These are phyloP conservation scores for Angomonas ambiguus DNA, from an alignment of 208 protist species.

Conservation along the genomic window DNA sequence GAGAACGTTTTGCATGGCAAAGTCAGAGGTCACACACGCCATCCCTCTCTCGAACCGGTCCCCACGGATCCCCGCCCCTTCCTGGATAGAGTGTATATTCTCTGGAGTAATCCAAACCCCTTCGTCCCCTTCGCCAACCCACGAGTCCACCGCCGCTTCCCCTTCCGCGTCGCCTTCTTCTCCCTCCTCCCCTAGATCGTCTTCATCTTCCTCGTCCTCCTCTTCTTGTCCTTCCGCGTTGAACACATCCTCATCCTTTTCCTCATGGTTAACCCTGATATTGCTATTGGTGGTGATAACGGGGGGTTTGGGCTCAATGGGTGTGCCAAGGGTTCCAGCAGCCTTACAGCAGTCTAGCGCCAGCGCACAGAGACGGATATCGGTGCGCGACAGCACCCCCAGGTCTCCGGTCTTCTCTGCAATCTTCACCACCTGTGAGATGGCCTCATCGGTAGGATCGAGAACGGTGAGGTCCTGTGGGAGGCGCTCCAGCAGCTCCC, in stretches of 20 bases:
- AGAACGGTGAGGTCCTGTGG: slow-evolving; percentile 58
- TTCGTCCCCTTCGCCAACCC: slow-evolving; percentile 64
- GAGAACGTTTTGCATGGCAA: slow-evolving; percentile 94
- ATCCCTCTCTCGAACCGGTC: slow-evolving; percentile 69
- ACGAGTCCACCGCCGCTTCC: slow-evolving; percentile 11
- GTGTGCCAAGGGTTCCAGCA: slow-evolving; percentile 25
- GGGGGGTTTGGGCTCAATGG: slow-evolving; percentile 55
- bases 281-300: slow-evolving; percentile 40
- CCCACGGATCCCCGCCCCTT: background rate
- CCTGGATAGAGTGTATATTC: slow-evolving; percentile 62
- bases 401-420: slow-evolving; percentile 89
- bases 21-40: slow-evolving; percentile 93
- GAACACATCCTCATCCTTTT: slow-evolving; percentile 25
- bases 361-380: slow-evolving; percentile 85
- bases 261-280: slow-evolving; percentile 13
- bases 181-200: slow-evolving; percentile 16
- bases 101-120: slow-evolving; percentile 91
- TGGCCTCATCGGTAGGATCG: slow-evolving; percentile 58
- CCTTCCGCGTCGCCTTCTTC: background rate
- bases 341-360: slow-evolving; percentile 75
- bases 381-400: slow-evolving; percentile 82
- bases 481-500: slow-evolving; percentile 63
- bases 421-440: slow-evolving; percentile 56
- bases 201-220: slow-evolving; percentile 43
- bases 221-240: slow-evolving; percentile 31